A percentile compares a stretch with the other conserved stretches of the same genome.
Evolutionary conservation across 1,139 yeast genomes (phyloP).

Genomic region (Neolecta irregularis): DNA sequence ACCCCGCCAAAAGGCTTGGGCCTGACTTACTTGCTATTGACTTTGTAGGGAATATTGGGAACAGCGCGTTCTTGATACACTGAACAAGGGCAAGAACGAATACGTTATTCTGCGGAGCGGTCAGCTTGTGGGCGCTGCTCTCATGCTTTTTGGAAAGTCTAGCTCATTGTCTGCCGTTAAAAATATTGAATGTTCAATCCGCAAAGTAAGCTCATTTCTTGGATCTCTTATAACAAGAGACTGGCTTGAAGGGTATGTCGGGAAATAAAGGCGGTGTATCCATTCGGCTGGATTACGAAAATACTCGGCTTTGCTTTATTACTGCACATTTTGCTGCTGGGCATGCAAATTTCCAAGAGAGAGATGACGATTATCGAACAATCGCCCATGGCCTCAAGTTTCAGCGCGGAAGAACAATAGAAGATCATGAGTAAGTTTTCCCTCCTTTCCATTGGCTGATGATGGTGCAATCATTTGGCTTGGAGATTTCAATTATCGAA

Average conservation of each 20-base stretch:
- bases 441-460: neutral
- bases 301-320: slow-evolving; percentile 66
- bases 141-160: slow-evolving; percentile 54
- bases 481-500: slow-evolving; percentile 89
- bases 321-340: slow-evolving; percentile 96
- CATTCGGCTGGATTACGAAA: slow-evolving; percentile 60
- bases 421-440: slow-evolving; percentile 47
- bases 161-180: slow-evolving; percentile 48
- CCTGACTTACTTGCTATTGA: neutral
- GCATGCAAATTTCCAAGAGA: slow-evolving; percentile 60
- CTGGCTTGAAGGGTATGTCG: slow-evolving; percentile 83
- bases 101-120: slow-evolving; percentile 68
- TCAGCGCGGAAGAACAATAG: slow-evolving; percentile 49
- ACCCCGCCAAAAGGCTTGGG: slow-evolving; percentile 41
- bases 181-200: slow-evolving; percentile 62
- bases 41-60: slow-evolving; percentile 49
- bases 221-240: slow-evolving; percentile 19
- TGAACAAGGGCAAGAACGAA: slow-evolving; percentile 36
- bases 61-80: slow-evolving; percentile 38
- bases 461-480: slow-evolving; percentile 58
- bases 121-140: slow-evolving; percentile 84
- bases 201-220: slow-evolving; percentile 28
- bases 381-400: slow-evolving; percentile 65
- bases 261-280: slow-evolving; percentile 91
- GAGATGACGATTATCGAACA: slow-evolving; percentile 76